phyloP scores from a whole-genome alignment of 2,329 filamentous ascomycete genomes.

The Endoconidiophora polonica region DNA sequence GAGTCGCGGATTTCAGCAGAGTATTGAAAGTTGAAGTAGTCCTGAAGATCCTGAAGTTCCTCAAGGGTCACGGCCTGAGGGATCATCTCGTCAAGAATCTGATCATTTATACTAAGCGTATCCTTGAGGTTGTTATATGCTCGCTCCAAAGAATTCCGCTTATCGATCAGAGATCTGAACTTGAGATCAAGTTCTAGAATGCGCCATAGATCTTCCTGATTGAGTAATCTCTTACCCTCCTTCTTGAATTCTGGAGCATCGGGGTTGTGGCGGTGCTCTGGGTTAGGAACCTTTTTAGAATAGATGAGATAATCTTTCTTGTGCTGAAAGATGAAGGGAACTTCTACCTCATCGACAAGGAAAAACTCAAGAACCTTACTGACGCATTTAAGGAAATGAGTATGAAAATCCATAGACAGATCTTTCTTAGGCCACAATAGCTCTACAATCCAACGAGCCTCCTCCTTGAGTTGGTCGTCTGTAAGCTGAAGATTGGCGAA shows the following conservation, averaged over 20 bases:
- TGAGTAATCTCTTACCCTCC: slow-evolving; percentile 71
- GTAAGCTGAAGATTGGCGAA: slow-evolving; percentile 71
- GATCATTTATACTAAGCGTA: slow-evolving; percentile 46
- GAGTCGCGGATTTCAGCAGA: slow-evolving; percentile 69
- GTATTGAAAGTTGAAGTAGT: slow-evolving; percentile 93
- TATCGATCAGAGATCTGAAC: slow-evolving; percentile 82
- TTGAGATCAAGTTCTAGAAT: slow-evolving; percentile 91
- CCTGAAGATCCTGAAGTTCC: slow-evolving; percentile 88
- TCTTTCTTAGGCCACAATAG: slow-evolving; percentile 80
- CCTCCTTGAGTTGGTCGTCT: slow-evolving; percentile 75
- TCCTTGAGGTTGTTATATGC: slow-evolving; percentile 57
- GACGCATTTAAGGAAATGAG: slow-evolving; percentile 74
- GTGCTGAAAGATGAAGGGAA: slow-evolving; percentile 95
- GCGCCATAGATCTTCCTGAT: slow-evolving; percentile 86
- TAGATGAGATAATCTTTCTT: slow-evolving; percentile 96
- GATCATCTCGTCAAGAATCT: slow-evolving; percentile 69
- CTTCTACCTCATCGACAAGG: slow-evolving; percentile 83
- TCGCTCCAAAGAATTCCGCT: slow-evolving; percentile 69
- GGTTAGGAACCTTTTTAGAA: slow-evolving; percentile 50
- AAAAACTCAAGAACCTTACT: slow-evolving; percentile 90
- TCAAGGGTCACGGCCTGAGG: slow-evolving; percentile 70
- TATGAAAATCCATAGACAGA: slow-evolving; percentile 52
- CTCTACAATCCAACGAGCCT: slow-evolving; percentile 80
- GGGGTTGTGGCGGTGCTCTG: slow-evolving; percentile 45
- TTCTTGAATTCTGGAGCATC: slow-evolving; percentile 59